Evolutionary conservation across 78 protist genomes (phyloP).

Genomic region (Dictyostelium capitatum): DNA sequence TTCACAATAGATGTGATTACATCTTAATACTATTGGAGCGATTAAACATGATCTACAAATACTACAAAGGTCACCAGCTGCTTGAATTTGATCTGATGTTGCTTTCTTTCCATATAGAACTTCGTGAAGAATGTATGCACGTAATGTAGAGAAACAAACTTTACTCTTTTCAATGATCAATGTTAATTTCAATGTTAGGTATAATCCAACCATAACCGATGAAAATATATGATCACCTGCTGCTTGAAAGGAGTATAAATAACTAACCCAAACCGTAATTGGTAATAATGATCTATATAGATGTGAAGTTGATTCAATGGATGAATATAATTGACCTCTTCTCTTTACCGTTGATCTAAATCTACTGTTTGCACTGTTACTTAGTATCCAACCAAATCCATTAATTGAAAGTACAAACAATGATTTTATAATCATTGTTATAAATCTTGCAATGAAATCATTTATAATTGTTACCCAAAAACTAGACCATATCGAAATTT

Average conservation of each 20-base stretch:
- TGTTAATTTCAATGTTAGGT: constrained; percentile 66
- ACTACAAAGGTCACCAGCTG: constrained; percentile 62
- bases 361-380: background rate
- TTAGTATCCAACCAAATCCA: background rate
- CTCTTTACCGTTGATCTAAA: constrained; percentile 39
- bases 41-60: constrained; percentile 75
- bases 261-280: constrained; percentile 69
- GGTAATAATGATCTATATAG: constrained; percentile 69
- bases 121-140: constrained; percentile 47
- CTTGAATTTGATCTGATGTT: constrained; percentile 52
- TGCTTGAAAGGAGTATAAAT: constrained; percentile 15
- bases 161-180: constrained; percentile 24
- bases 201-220: constrained; percentile 69
- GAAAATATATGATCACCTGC: constrained; percentile 55
- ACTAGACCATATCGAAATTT: constrained; percentile 24
- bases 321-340: constrained; percentile 64
- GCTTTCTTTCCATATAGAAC: constrained; percentile 64
- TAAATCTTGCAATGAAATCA: constrained; percentile 57
- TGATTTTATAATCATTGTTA: constrained; percentile 56
- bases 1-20: constrained; percentile 82
- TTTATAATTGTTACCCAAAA: constrained; percentile 56
- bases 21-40: constrained; percentile 67
- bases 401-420: background rate
- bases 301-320: constrained; percentile 26
- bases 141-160: constrained; percentile 19